These are phyloP conservation scores for Ascochyta clinopodiicola DNA, from an alignment of 2,329 filamentous ascomycete species.

Conservation along the genomic window DNA sequence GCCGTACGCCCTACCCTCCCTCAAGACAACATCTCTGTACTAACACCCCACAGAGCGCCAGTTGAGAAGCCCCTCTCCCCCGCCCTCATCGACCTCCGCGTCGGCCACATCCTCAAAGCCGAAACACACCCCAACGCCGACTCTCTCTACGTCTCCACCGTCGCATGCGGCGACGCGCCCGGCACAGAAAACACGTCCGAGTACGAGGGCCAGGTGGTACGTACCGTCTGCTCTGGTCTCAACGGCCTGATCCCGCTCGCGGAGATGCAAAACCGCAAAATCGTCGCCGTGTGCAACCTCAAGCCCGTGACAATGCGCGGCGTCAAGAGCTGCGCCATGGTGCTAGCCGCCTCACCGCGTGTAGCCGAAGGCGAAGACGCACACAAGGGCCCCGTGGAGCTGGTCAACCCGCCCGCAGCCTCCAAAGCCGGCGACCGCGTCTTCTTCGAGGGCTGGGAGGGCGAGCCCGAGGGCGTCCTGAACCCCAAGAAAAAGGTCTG, in stretches of 20 bases:
- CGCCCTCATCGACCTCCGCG: conserved; percentile 87
- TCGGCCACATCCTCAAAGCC: conserved; percentile 96
- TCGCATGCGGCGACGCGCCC: conserved; percentile 87
- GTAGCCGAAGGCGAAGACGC: conserved; percentile 81
- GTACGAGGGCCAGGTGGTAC: conserved; percentile 87
- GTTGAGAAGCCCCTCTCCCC: conserved; percentile 80
- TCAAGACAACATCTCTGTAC: background rate
- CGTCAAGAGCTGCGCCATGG: conserved; percentile 83
- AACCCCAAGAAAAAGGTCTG: conserved; percentile 99
- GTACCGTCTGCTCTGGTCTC: conserved; percentile 95
- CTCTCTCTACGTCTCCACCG: conserved; percentile 92
- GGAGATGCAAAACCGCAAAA: conserved; percentile 96
- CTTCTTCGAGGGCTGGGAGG: conserved; percentile 92
- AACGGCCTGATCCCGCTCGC: conserved; percentile 91
- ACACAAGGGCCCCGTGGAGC: conserved; percentile 89
- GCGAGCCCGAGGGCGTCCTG: conserved; percentile 88
- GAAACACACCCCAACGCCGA: conserved; percentile 96
- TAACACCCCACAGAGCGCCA: conserved; percentile 53
- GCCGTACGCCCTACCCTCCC: conserved; percentile 34
- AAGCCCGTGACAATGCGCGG: conserved; percentile 99
- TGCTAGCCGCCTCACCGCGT: conserved; percentile 89
- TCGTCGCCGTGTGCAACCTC: conserved; percentile 94
- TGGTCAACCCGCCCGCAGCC: conserved; percentile 81
- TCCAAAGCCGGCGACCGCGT: conserved; percentile 85
- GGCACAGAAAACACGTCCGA: conserved; percentile 88